phyloP scores from a whole-genome alignment of 1,139 yeast genomes.

The Debaryomycetaceae sp. region DNA sequence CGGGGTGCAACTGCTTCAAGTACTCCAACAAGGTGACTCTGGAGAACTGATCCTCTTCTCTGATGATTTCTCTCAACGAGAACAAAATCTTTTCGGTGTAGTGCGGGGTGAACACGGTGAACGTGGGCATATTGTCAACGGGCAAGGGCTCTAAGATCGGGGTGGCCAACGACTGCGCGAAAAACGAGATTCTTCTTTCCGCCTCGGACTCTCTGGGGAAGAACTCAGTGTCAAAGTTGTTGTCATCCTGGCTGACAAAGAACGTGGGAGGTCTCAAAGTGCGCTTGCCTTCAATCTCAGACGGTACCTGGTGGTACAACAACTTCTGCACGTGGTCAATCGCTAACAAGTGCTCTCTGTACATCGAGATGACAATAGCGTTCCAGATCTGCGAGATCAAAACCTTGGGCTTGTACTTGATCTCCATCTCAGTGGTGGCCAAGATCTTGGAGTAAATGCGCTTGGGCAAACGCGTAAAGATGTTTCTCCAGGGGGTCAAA shows the following conservation, averaged over 20 bases:
- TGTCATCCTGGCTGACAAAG: slow-evolving; percentile 96
- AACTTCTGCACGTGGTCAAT: slow-evolving; percentile 97
- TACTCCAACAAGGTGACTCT: slow-evolving; percentile 95
- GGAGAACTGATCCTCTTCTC: slow-evolving; percentile 98
- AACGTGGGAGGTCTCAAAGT: slow-evolving; percentile 98
- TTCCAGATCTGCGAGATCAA: slow-evolving; percentile 98
- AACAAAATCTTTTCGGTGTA: slow-evolving; percentile 94
- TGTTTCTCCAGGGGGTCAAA: slow-evolving; percentile 98
- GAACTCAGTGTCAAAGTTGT: slow-evolving; percentile 89
- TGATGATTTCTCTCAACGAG: slow-evolving; percentile 92
- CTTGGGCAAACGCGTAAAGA: slow-evolving; percentile 95
- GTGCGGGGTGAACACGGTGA: slow-evolving; percentile 96
- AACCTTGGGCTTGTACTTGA: slow-evolving; percentile 97
- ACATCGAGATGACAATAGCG: slow-evolving; percentile 96
- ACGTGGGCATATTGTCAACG: slow-evolving; percentile 98
- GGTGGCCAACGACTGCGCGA: slow-evolving; percentile 96
- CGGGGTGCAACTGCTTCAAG: slow-evolving; percentile 95
- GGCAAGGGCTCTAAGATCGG: slow-evolving; percentile 99
- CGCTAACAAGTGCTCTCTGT: slow-evolving; percentile 95
- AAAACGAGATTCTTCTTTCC: slow-evolving; percentile 97
- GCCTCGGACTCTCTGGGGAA: slow-evolving; percentile 97
- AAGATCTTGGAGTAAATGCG: slow-evolving; percentile 95
- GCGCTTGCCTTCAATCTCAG: slow-evolving; percentile 96
- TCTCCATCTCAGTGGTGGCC: slow-evolving; percentile 98
- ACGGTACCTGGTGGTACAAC: slow-evolving; percentile 95